Evolutionary conservation across 2,329 filamentous ascomycete species (phyloP).

Genomic region (Phyllosticta paracitricarpa): DNA sequence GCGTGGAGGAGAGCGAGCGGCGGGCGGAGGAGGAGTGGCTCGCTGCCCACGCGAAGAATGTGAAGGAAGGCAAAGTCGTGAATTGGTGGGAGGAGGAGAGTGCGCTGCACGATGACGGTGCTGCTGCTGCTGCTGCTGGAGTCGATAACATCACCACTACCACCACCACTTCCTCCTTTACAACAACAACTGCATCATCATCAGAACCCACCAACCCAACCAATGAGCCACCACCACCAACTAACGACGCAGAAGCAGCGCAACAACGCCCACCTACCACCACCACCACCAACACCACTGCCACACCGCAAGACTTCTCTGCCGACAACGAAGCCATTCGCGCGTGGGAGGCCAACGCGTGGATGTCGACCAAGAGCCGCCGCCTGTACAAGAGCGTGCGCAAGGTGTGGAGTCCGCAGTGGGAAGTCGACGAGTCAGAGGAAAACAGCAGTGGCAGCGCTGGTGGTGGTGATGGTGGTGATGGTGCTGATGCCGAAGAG

Average conservation of each 20-base stretch:
- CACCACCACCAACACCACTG: background rate
- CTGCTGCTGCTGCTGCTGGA: no score
- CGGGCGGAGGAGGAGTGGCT: background rate
- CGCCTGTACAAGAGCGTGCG: background rate
- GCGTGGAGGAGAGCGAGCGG: background rate
- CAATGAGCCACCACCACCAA: no score
- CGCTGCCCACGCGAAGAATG: background rate
- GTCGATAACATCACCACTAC: no score
- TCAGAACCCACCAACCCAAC: no score
- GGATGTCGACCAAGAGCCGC: background rate
- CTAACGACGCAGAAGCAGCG: no score
- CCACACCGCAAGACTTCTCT: background rate
- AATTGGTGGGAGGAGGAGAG: background rate
- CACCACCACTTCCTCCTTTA: no score
- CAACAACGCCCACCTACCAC: background rate
- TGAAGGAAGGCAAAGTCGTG: background rate
- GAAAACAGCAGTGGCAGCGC: background rate
- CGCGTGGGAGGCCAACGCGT: background rate
- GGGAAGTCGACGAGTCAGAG: background rate
- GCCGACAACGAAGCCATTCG: background rate
- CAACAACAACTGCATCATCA: no score
- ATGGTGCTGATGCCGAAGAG: background rate
- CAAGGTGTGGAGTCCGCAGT: background rate
- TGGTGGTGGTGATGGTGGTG: background rate
- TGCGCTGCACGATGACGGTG: background rate